Conservation (phyloP, 805 yeast genomes). For the Hagleromyces aurorensis region DNA sequence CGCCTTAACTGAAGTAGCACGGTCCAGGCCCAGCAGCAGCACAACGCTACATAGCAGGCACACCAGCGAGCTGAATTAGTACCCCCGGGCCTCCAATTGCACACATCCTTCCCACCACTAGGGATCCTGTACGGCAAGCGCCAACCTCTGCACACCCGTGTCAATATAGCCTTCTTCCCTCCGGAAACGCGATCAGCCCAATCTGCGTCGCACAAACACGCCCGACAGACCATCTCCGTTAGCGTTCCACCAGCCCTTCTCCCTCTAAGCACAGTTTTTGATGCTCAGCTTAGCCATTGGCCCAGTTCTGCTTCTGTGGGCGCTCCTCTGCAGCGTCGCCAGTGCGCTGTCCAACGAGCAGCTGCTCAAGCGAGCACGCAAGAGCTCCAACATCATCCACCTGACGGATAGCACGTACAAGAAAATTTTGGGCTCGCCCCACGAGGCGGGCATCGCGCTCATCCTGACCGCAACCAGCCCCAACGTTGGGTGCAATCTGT, state of each 20-base stretch:
- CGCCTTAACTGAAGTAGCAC: too few relatives aligned
- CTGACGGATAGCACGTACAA: slow-evolving; percentile 57
- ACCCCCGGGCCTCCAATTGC: too few relatives aligned
- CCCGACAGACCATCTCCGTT: background rate
- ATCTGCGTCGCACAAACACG: too few relatives aligned
- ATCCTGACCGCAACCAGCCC: slow-evolving; percentile 69
- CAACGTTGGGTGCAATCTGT: slow-evolving; percentile 67
- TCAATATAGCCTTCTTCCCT: too few relatives aligned
- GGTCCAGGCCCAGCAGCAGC: too few relatives aligned
- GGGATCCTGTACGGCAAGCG: too few relatives aligned
- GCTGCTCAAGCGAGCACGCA: slow-evolving; percentile 22
- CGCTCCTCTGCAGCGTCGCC: slow-evolving; percentile 1
- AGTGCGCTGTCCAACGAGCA: slow-evolving; percentile 17
- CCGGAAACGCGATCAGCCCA: too few relatives aligned
- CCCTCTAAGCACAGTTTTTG: background rate
- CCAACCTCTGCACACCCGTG: too few relatives aligned
- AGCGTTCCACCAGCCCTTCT: background rate
- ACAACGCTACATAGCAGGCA: too few relatives aligned
- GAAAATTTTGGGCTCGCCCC: slow-evolving; percentile 48
- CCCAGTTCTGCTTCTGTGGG: slow-evolving; percentile 1
- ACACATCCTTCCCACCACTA: too few relatives aligned
- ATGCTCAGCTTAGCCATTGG: too few relatives aligned
- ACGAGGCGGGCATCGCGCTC: slow-evolving; percentile 62
- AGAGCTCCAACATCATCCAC: slow-evolving; percentile 33
- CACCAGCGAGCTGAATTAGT: too few relatives aligned